Evolutionary conservation across 106 monocot genomes (phyloP).

Genomic region (Dactylorhiza incarnata): DNA sequence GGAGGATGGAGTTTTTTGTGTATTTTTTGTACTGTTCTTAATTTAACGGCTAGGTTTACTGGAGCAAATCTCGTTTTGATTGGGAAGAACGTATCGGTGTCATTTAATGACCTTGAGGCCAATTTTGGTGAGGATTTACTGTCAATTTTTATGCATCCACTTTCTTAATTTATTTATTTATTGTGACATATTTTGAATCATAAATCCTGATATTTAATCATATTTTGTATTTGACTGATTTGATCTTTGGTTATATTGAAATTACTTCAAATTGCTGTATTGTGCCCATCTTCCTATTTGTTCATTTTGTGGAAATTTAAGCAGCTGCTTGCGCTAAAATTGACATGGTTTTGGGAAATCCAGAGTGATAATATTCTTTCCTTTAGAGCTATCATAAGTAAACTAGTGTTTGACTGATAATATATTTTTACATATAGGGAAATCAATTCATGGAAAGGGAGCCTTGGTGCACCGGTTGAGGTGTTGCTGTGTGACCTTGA

Average conservation of each 20-base stretch:
- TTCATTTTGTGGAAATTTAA: background rate
- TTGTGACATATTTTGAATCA: background rate
- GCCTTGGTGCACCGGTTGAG: no score
- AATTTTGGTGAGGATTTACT: slow-evolving; percentile 52
- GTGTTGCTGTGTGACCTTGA: no score
- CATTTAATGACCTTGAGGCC: slow-evolving; percentile 60
- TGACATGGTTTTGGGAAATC: background rate
- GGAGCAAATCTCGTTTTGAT: slow-evolving; percentile 59
- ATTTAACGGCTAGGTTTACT: slow-evolving; percentile 16
- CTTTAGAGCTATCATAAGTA: no score
- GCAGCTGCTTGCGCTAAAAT: background rate
- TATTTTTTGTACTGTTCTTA: slow-evolving; percentile 13
- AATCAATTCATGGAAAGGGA: no score
- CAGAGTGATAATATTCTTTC: no score
- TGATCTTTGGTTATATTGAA: background rate
- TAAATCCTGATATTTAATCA: background rate
- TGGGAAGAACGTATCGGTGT: slow-evolving; percentile 60
- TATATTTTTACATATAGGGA: no score
- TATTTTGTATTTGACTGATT: background rate
- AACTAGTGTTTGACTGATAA: no score
- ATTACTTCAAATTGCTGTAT: background rate
- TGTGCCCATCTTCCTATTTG: background rate
- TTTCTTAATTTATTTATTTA: background rate
- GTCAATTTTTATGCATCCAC: background rate
- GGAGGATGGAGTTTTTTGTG: slow-evolving; percentile 1